Evolutionary conservation across 208 protist species (phyloP).

Genomic region (Crithidia fasciculata): DNA sequence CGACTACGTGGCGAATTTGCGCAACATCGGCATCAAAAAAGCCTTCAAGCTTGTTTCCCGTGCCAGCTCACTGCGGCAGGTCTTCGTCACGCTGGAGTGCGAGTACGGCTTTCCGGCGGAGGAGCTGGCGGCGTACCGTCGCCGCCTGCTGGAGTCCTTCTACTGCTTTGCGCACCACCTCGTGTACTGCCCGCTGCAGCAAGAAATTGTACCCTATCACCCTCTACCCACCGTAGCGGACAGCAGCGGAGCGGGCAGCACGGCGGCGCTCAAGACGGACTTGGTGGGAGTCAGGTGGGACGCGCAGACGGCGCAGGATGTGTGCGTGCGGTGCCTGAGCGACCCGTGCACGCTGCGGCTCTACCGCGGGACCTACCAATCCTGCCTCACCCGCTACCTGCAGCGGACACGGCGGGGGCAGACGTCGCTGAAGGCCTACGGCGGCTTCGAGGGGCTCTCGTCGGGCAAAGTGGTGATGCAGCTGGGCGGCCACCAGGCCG

Average conservation of each 20-base stretch:
- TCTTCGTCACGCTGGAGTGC: conserved; percentile 45
- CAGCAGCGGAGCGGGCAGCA: not conserved
- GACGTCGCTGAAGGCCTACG: conserved; percentile 56
- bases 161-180: conserved; percentile 92
- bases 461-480: conserved; percentile 59
- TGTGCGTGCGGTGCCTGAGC: conserved; percentile 70
- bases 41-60: conserved; percentile 85
- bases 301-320: conserved; percentile 46
- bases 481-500: not conserved
- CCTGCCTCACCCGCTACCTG: conserved; percentile 63
- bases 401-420: conserved; percentile 54
- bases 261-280: conserved; percentile 38
- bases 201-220: conserved; percentile 49
- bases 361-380: conserved; percentile 53
- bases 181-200: conserved; percentile 78
- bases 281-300: conserved; percentile 55
- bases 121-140: conserved; percentile 64
- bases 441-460: conserved; percentile 60
- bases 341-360: conserved; percentile 66
- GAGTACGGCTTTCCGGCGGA: conserved; percentile 70
- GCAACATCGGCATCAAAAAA: conserved; percentile 94
- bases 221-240: conserved; percentile 42
- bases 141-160: conserved; percentile 64
- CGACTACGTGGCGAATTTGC: conserved; percentile 95
- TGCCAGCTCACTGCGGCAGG: conserved; percentile 49